A percentile compares a stretch with the other conserved stretches of the same genome.
Conservation (phyloP, 164 flowering plant genomes). For the Dillenia suffruticosa region DNA sequence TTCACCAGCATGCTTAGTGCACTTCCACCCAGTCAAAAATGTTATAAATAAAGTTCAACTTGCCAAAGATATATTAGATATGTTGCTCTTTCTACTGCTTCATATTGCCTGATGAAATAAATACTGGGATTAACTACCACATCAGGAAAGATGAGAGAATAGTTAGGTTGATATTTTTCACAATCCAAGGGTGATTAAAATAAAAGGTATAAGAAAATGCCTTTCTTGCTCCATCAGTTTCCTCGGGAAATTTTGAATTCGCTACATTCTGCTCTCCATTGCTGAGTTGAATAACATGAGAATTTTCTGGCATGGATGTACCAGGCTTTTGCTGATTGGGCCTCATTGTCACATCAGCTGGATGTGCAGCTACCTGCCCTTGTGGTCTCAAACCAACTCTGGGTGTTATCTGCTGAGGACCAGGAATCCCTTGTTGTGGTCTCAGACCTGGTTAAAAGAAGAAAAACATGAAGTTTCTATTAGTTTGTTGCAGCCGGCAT, state of each 20-base stretch:
- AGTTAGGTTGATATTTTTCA: too few species aligned
- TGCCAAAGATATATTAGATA: too few species aligned
- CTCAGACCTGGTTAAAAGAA: constrained; percentile 42
- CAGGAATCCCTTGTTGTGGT: constrained; percentile 50
- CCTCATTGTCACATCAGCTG: constrained; percentile 26
- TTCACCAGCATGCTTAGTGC: too few species aligned
- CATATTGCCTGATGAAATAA: too few species aligned
- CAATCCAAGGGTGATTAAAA: neutral
- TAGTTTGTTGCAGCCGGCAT: neutral
- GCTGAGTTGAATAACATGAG: constrained; percentile 21
- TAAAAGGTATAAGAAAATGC: constrained; percentile 7
- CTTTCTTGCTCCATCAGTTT: constrained; percentile 25
- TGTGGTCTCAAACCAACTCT: constrained; percentile 51
- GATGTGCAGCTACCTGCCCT: constrained; percentile 31
- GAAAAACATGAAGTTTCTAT: neutral
- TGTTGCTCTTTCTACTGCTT: too few species aligned
- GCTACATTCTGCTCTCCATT: constrained; percentile 18
- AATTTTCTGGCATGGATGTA: constrained; percentile 19
- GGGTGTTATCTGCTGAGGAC: constrained; percentile 34
- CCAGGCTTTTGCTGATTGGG: constrained; percentile 23
- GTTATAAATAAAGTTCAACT: too few species aligned
- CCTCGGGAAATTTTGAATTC: constrained; percentile 15
- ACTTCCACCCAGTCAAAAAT: too few species aligned
- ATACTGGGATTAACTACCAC: too few species aligned
- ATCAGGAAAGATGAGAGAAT: too few species aligned